Evolutionary conservation across 495 filamentous ascomycete genomes (phyloP).

Genomic region (Aspergillus cavernicola): DNA sequence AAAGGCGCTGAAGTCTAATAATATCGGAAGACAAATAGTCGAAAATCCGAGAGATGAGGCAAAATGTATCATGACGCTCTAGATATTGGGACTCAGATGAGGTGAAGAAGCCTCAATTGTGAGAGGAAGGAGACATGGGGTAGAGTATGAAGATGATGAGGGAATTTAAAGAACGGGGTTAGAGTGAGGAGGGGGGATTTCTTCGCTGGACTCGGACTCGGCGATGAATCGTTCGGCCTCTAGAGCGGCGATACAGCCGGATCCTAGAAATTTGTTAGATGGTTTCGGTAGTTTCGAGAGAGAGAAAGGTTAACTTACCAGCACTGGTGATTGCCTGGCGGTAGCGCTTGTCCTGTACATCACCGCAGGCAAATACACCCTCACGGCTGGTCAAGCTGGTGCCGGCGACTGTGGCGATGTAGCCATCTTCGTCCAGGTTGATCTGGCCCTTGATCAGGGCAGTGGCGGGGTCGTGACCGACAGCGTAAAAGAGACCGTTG

Average conservation of each 20-base stretch:
- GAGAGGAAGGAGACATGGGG: not conserved
- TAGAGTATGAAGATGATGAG: not conserved
- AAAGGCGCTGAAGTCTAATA: conserved; percentile 23
- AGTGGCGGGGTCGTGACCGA: conserved; percentile 95
- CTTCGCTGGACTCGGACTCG: conserved; percentile 59
- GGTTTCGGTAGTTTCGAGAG: not conserved
- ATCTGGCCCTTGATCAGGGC: conserved; percentile 81
- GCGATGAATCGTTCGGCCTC: conserved; percentile 91
- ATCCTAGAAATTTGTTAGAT: conserved; percentile 51
- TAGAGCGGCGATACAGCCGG: conserved; percentile 90
- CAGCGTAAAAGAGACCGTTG: conserved; percentile 94
- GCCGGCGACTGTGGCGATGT: conserved; percentile 85
- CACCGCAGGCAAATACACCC: conserved; percentile 94
- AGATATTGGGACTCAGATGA: not conserved
- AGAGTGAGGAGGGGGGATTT: conserved; percentile 30
- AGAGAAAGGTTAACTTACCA: conserved; percentile 53
- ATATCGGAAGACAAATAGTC: no score
- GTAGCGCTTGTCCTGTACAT: conserved; percentile 98
- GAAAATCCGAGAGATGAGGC: no score
- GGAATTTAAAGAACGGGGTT: conserved; percentile 58
- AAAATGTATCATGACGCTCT: conserved; percentile 6
- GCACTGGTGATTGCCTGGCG: conserved; percentile 97
- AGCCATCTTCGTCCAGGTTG: conserved; percentile 79
- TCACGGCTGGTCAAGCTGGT: conserved; percentile 83
- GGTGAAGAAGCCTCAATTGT: conserved; percentile 6